Evolutionary conservation across 176 grass and related monocot species (phyloP), one percentile per base, ranked within the genome.

Genomic region (Dactylis glomerata): DNA sequence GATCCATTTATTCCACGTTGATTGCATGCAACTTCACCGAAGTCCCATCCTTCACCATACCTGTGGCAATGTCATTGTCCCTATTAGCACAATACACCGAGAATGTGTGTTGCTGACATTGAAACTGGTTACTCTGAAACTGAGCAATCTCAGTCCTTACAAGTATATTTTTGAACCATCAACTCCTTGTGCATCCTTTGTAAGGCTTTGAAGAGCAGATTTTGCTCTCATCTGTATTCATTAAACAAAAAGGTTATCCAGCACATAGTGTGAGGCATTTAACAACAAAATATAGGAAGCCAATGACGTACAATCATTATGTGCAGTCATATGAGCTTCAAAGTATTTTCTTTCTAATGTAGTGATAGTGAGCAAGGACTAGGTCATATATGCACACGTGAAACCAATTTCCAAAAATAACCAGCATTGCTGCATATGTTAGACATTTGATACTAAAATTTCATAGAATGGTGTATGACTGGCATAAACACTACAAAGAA

Each of bases 1-100:
- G 92, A 94, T 54, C 86, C 95, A 90, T 97, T 97, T 81, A 94
- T 94, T 72, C 95, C 95, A 88, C 90, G 90, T 71, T 91, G 84
- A 81, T 97, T 94, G 62, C 82, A 72, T 66, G 82, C 92, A 73
- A 97, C 92, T 81, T 97, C 95, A 88, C 92, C 95, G 55, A 97
- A 97, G 80, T 94, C 86, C 95, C 92, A 97, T 82, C 92, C 95
- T 93, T 97, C 95, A 69, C 95, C 95, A 88, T 97, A 97, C 84
- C 95, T 97, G 62, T 70, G 41, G 36, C 19, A 33, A 72, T 72
- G 63, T 3, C 5, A 80, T 84, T 83, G 13, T 54, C 62, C 63
- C 75, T 34, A 81, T 77, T 24, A 73, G 37, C 28, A 37, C 4
- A 81, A 46, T 46, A 37, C 30, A 79, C 2, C 2, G 27, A 54